phyloP scores from a whole-genome alignment of 2,329 filamentous ascomycete species.

The Ophiocordyceps camponoti-leonardi region DNA sequence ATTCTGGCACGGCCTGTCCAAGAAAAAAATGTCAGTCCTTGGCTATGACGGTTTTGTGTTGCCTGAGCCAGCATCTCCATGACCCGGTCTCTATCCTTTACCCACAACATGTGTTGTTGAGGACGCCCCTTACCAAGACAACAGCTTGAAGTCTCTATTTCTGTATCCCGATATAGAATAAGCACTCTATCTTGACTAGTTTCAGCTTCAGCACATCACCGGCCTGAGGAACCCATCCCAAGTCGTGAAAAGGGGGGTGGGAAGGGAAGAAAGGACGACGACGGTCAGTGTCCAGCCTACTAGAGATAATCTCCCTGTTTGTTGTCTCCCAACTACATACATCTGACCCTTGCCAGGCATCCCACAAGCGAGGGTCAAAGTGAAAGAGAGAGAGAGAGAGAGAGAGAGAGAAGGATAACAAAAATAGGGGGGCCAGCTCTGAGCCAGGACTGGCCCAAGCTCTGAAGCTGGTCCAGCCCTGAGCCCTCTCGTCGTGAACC shows the following conservation, averaged over 20 bases:
- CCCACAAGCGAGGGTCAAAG: background rate
- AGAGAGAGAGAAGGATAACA: background rate
- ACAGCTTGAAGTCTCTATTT: too few relatives aligned
- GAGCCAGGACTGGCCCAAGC: background rate
- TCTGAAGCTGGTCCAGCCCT: background rate
- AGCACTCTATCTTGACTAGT: too few relatives aligned
- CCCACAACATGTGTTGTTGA: too few relatives aligned
- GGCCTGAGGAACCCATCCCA: too few relatives aligned
- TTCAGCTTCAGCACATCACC: too few relatives aligned
- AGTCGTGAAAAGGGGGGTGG: too few relatives aligned
- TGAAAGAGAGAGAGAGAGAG: background rate
- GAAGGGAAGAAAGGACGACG: too few relatives aligned
- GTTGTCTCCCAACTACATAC: background rate
- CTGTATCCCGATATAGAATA: too few relatives aligned
- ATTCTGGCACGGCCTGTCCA: background rate
- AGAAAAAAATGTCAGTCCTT: background rate
- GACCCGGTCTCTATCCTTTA: too few relatives aligned
- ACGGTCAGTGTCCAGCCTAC: too few relatives aligned
- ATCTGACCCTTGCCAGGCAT: background rate
- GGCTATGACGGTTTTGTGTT: background rate
- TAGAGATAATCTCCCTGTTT: background rate
- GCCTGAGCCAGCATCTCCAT: too few relatives aligned
- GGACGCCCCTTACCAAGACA: too few relatives aligned
- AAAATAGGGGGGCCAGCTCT: background rate
- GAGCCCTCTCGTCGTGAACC: background rate